These are phyloP conservation scores for Skeletonema potamos DNA, from an alignment of 108 stramenopile genomes.

Conservation along the genomic window DNA sequence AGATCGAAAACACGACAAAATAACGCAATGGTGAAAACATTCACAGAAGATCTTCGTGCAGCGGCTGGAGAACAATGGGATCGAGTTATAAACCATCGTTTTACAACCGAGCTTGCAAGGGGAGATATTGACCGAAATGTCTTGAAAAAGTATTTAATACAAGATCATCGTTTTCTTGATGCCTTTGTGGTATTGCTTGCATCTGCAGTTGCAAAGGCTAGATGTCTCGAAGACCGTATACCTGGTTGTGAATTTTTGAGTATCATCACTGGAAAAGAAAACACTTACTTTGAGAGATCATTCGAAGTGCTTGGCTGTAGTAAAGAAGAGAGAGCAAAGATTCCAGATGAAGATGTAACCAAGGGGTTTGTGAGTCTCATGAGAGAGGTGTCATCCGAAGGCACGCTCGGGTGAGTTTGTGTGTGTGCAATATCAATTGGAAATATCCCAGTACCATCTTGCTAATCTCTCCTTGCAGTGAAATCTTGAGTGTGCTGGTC, in stretches of 20 bases:
- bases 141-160: conserved; percentile 58
- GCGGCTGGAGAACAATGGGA: conserved; percentile 60
- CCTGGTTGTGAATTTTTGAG: conserved; percentile 67
- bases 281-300: conserved; percentile 66
- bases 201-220: conserved; percentile 52
- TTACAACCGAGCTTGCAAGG: conserved; percentile 48
- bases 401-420: conserved; percentile 39
- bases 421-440: not conserved
- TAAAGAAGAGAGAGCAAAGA: conserved; percentile 40
- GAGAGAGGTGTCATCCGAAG: conserved; percentile 44
- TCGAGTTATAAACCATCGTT: conserved; percentile 48
- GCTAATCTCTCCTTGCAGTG: conserved; percentile 7
- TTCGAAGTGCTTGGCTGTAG: conserved; percentile 45
- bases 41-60: conserved; percentile 52
- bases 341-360: conserved; percentile 51
- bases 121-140: conserved; percentile 48
- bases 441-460: not conserved
- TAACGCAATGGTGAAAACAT: conserved; percentile 16
- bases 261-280: conserved; percentile 68
- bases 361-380: conserved; percentile 48
- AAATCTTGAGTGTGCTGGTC: conserved; percentile 68
- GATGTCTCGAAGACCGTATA: conserved; percentile 59
- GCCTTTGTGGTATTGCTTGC: conserved; percentile 60
- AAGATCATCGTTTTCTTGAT: conserved; percentile 74
- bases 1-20: not conserved